Evolutionary conservation across 139 green algal genomes (phyloP), one percentile per base, ranked within the genome.

Genomic region (Chlamydomonas sphaeroides): DNA sequence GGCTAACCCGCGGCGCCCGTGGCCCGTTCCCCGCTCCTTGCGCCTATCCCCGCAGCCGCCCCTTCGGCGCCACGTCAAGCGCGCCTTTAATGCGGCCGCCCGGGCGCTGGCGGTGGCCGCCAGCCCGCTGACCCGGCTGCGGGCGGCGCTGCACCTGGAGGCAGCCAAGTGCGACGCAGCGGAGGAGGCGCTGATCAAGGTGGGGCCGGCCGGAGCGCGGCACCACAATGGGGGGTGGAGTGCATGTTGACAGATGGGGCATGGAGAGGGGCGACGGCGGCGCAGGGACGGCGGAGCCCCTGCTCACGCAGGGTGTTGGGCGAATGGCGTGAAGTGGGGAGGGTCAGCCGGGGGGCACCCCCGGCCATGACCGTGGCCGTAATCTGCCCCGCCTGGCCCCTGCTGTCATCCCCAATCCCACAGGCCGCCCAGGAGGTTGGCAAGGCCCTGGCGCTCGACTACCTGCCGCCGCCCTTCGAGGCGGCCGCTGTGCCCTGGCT

Each of bases 71-170:
- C 67, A 87, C 35, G 61, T 93, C 4, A 91, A 89, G 80, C 86
- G 84, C 30, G 59, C 82, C 32, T 93, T 93, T 68, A 86, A 90
- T 63, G 75, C 76, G 53, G 90, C 88, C 3, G 90, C 90, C 2
- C 84, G 85, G 28, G 92, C 92, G 11, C 74, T 95, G 72, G 86
- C 89, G 71, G 77, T 80, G 80, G 81, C 91, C 8, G 61, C 65
- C 30, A 90, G 83, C 5, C 92, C 88, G 10, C 73, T 92, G 36
- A 76, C 88, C 5, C 71, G 83, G 28, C 86, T 93, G 65, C 74
- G 90, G 36, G 86, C 87, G 39, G 49, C 75, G 61, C 83, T 95
- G 67, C 92, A 94, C 77, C 77, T 95, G 57, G 92, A 95, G 84
- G 65, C 89, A 8, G 92, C 88, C 5, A 92, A 91, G 71, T 87